Evolutionary conservation across 192 early-diverging fungal species (phyloP).

Genomic region (Coemansia sp.): DNA sequence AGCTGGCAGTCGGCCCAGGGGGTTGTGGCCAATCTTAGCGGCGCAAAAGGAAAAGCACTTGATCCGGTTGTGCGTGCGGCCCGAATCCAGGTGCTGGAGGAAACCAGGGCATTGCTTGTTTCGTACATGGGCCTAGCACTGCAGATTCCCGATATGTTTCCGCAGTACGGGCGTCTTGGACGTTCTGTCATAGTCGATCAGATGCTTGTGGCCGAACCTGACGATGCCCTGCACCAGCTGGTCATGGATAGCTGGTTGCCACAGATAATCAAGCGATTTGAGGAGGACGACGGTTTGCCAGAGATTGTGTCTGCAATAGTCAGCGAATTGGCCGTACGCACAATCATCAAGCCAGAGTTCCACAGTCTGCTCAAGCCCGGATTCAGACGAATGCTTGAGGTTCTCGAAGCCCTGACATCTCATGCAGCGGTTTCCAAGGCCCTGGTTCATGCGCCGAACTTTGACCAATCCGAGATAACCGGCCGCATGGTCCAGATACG

Average conservation of each 20-base stretch:
- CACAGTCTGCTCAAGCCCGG: constrained; percentile 47
- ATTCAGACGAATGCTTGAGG: constrained; percentile 44
- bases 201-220: constrained; percentile 15
- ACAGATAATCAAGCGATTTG: constrained; percentile 31
- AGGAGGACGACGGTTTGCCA: constrained; percentile 32
- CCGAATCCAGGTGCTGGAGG: constrained; percentile 63
- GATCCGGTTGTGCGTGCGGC: constrained; percentile 57
- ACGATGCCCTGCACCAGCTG: constrained; percentile 5
- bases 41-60: constrained; percentile 51
- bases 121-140: constrained; percentile 83
- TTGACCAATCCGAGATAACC: constrained; percentile 33
- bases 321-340: constrained; percentile 35
- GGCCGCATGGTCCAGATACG: constrained; percentile 41
- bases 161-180: constrained; percentile 56
- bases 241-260: constrained; percentile 11
- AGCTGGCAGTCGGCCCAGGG: constrained; percentile 62
- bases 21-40: constrained; percentile 56
- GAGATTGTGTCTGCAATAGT: constrained; percentile 37
- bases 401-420: constrained; percentile 28
- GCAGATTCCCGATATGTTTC: constrained; percentile 88
- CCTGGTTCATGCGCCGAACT: constrained; percentile 31
- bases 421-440: constrained; percentile 26
- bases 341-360: constrained; percentile 17
- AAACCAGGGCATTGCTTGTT: constrained; percentile 63
- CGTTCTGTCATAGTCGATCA: constrained; percentile 20